A percentile compares a stretch with the other conserved stretches of the same genome.
Evolutionary conservation across 1,139 yeast species (phyloP).

Genomic region (Geotrichum carabidarum): DNA sequence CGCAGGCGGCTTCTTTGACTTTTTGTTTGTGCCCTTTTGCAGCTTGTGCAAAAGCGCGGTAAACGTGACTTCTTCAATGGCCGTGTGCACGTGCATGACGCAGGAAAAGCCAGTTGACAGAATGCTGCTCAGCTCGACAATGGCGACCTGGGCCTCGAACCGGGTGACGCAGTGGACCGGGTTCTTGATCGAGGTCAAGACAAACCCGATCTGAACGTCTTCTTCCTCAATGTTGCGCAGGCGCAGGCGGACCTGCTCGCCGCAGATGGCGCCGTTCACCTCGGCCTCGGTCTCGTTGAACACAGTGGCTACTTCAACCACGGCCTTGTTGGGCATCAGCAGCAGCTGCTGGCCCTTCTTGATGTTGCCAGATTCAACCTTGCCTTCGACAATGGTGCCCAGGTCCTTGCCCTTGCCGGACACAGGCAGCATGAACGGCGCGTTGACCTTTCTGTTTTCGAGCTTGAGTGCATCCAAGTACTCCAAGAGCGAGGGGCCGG

Average conservation of each 20-base stretch:
- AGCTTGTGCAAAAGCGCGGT: conserved; percentile 82
- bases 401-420: conserved; percentile 92
- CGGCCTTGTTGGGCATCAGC: conserved; percentile 85
- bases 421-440: conserved; percentile 95
- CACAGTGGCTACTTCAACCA: conserved; percentile 79
- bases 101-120: conserved; percentile 93
- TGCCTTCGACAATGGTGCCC: conserved; percentile 97
- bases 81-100: conserved; percentile 98
- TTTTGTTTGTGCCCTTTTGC: conserved; percentile 94
- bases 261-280: conserved; percentile 83
- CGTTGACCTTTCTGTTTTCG: conserved; percentile 79
- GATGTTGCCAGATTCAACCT: conserved; percentile 91
- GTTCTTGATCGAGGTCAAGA: conserved; percentile 72
- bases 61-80: conserved; percentile 89
- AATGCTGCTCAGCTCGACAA: conserved; percentile 91
- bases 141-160: conserved; percentile 94
- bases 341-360: conserved; percentile 71
- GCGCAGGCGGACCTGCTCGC: conserved; percentile 94
- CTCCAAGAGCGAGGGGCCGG: conserved; percentile 87
- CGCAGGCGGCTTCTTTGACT: conserved; percentile 94
- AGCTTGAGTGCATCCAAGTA: conserved; percentile 78
- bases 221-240: conserved; percentile 96
- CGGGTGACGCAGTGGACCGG: conserved; percentile 89
- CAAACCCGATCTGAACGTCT: conserved; percentile 87
- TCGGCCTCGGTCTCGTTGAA: conserved; percentile 95